Base-by-base conservation (phyloP, 1,139 yeast genomes). In the Candida gigantensis region DNA sequence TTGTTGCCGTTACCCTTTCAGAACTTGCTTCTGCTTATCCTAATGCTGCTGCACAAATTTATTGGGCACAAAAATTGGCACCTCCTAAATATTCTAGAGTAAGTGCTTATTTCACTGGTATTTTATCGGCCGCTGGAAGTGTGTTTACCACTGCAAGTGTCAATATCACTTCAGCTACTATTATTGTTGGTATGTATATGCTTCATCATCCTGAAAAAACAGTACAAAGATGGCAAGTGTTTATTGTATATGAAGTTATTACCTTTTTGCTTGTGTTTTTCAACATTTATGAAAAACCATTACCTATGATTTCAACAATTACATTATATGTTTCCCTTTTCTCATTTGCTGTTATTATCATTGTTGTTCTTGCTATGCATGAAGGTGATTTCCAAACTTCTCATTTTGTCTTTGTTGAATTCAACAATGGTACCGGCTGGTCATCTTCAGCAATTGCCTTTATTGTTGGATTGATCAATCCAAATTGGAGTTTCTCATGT, bases 401-500 rank as follows among this genome's bases (percentile, higher is more conserved):
- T 2, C 53, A 65, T 35, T 82, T 80, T 54, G 88, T 81, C 9
- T 82, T 83, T 54, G 74, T 68, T 8, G 68, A 76, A 10, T 81
- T 79, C 44, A 66, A 71, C 39, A 82, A 83, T 55, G 73, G 68
- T 36, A 81, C 88, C 15, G 88, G 88, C 28, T 82, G 86, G 86
- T 55, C 65, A 13, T 68, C 71, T 12, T 53, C 75, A 15, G 84
- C 72, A 5, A 73, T 80, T 45, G 85, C 85, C 1, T 80, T 80
- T 50, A 76, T 81, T 39, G 79, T 79, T 10, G 86, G 86, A 37
- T 60, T 81, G 42, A 74, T 81, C 47, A 80, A 79, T 53, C 86
- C 86, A 24, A 79, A 79, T 35, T 80, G 85, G 85, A 74, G 82
- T 1, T 80, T 79, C 53, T 72, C 80, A n/a, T 79, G 86, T 55